Conservation (phyloP, 306 rosid species). For the Alnus rubra region DNA sequence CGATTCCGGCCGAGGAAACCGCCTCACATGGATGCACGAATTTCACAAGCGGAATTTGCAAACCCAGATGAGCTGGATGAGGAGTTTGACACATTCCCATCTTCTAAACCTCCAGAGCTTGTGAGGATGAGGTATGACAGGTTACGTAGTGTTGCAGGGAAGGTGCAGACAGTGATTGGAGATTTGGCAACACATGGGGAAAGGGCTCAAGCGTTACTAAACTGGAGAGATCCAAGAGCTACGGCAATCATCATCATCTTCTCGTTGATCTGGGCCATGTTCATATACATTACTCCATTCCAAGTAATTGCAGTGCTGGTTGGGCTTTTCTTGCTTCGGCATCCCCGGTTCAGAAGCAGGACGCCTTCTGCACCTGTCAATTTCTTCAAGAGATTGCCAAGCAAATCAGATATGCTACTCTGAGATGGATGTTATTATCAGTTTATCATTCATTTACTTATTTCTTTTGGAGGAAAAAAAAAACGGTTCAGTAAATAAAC, state of each 20-base stretch:
- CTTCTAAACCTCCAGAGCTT: slow-evolving; percentile 51
- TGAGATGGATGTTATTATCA: slow-evolving; percentile 25
- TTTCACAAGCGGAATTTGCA: slow-evolving; percentile 74
- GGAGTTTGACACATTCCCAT: slow-evolving; percentile 86
- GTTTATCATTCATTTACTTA: slow-evolving; percentile 10
- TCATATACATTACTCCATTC: slow-evolving; percentile 84
- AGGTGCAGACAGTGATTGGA: slow-evolving; percentile 86
- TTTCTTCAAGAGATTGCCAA: slow-evolving; percentile 93
- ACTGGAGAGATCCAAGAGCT: slow-evolving; percentile 93
- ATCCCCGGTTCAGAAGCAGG: slow-evolving; percentile 80
- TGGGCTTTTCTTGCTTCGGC: slow-evolving; percentile 76
- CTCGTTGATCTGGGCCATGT: slow-evolving; percentile 80
- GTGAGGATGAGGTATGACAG: slow-evolving; percentile 94
- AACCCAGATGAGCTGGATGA: slow-evolving; percentile 85
- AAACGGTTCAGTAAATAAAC: slow-evolving; percentile 34
- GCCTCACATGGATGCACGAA: slow-evolving; percentile 90
- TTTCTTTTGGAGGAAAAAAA: slow-evolving; percentile 32
- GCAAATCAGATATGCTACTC: slow-evolving; percentile 69
- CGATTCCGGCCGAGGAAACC: slow-evolving; percentile 81
- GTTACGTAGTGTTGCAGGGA: slow-evolving; percentile 73
- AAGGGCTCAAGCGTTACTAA: slow-evolving; percentile 71
- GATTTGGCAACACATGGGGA: slow-evolving; percentile 96
- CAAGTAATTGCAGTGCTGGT: slow-evolving; percentile 73
- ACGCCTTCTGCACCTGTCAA: slow-evolving; percentile 86
- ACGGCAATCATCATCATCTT: slow-evolving; percentile 84